Percentiles rank a stretch among this genome's conserved stretches.
Conservation (phyloP, 1,284 basidiomycete genomes). For the Garcileccinum viscosum region DNA sequence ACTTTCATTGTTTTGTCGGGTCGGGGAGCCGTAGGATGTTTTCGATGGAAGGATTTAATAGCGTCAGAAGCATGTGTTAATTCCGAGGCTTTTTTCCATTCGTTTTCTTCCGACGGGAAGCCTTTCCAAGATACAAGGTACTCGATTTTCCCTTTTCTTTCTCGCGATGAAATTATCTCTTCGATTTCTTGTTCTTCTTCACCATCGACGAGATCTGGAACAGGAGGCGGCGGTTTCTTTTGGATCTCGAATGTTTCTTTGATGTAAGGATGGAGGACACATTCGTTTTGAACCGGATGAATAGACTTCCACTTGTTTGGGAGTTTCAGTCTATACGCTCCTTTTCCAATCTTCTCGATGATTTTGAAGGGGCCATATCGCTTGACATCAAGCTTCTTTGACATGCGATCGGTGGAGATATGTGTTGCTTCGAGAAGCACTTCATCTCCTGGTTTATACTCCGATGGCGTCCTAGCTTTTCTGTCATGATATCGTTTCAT, state of each 20-base stretch:
- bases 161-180: background rate
- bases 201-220: background rate
- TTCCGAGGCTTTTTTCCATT: no score
- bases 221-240: background rate
- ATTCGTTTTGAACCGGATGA: background rate
- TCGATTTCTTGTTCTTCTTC: background rate
- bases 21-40: no score
- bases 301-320: background rate
- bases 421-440: background rate
- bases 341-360: accelerated
- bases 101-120: background rate
- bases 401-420: no score
- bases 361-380: background rate
- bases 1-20: no score
- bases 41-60: no score
- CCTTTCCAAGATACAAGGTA: background rate
- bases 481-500: background rate
- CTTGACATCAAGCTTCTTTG: background rate
- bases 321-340: accelerated
- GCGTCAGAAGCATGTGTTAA: no score
- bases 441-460: background rate
- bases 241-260: background rate
- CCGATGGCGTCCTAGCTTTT: background rate
- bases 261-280: background rate
- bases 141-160: background rate